Evolutionary conservation across 352 stramenopile species (phyloP).

Genomic region (Phytophthora melonis): DNA sequence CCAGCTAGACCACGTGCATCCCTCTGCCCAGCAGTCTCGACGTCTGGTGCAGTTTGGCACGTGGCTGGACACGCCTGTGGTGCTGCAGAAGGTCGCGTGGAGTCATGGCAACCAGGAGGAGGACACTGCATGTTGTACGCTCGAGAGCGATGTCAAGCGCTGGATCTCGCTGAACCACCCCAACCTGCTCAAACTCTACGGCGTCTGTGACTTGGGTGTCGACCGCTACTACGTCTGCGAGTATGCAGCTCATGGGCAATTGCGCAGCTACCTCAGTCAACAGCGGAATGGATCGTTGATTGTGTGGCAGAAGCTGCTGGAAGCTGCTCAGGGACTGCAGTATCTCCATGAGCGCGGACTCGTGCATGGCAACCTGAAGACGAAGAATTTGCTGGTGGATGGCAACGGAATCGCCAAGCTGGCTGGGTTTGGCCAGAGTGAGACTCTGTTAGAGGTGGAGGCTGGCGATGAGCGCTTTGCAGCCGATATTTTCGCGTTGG

Average conservation of each 20-base stretch:
- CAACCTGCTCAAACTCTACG: slow-evolving; percentile 38
- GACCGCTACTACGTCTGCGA: slow-evolving; percentile 42
- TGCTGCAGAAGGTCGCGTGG: slow-evolving; percentile 17
- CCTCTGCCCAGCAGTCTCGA: slow-evolving; percentile 7
- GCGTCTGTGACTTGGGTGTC: slow-evolving; percentile 13
- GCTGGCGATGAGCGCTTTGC: slow-evolving; percentile 6
- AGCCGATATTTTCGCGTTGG: slow-evolving; percentile 20
- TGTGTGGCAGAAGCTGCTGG: slow-evolving; percentile 37
- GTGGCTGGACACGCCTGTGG: slow-evolving; percentile 26
- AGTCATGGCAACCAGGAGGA: neutral
- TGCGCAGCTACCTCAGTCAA: slow-evolving; percentile 25
- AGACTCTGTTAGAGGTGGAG: neutral
- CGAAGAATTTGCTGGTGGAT: slow-evolving; percentile 30
- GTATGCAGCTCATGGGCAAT: slow-evolving; percentile 20
- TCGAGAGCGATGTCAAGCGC: slow-evolving; percentile 5
- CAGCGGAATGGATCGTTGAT: neutral
- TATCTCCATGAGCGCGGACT: slow-evolving; percentile 35
- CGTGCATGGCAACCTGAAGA: slow-evolving; percentile 29
- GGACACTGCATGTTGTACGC: neutral
- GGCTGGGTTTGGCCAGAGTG: slow-evolving; percentile 12
- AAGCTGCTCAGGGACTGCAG: slow-evolving; percentile 33
- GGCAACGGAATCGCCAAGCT: slow-evolving; percentile 24
- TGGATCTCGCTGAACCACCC: slow-evolving; percentile 36
- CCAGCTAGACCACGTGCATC: slow-evolving; percentile 11
- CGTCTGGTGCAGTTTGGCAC: slow-evolving; percentile 26